Evolutionary conservation across 2,329 filamentous ascomycete genomes (phyloP).

Genomic region (Xylariomycetidae sp.): DNA sequence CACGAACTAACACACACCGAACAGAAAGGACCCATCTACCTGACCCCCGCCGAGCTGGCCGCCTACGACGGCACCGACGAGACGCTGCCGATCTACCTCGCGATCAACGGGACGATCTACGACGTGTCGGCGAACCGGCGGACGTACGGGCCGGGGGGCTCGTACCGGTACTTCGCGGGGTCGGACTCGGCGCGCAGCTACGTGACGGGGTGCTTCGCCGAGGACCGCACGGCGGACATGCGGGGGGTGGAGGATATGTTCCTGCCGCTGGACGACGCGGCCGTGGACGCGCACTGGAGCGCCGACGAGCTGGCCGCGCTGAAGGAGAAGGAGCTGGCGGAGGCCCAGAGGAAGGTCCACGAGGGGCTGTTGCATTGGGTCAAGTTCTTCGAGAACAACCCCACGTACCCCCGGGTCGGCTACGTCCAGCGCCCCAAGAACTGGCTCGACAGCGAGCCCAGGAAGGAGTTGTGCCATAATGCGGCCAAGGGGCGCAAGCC

Average conservation of each 20-base stretch:
- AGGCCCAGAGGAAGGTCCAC: conserved; percentile 59
- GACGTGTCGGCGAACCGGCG: conserved; percentile 66
- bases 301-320: conserved; percentile 46
- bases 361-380: conserved; percentile 75
- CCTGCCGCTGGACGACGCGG: conserved; percentile 56
- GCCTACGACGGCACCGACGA: conserved; percentile 73
- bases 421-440: conserved; percentile 56
- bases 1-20: conserved; percentile 26
- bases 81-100: conserved; percentile 76
- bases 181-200: conserved; percentile 82
- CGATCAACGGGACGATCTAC: conserved; percentile 82
- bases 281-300: conserved; percentile 53
- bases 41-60: conserved; percentile 70
- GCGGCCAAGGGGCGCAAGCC: conserved; percentile 55
- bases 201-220: conserved; percentile 86
- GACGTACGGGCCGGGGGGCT: conserved; percentile 77
- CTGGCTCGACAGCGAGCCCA: conserved; percentile 57
- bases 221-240: conserved; percentile 78
- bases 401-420: conserved; percentile 78
- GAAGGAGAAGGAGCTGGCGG: conserved; percentile 56
- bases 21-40: conserved; percentile 53
- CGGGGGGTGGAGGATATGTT: conserved; percentile 85
- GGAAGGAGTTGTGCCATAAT: conserved; percentile 61
- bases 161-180: conserved; percentile 82
- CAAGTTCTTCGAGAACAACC: conserved; percentile 70